These are phyloP conservation scores for Cladorrhinum samala DNA, from an alignment of 495 filamentous ascomycete species.

Conservation along the genomic window DNA sequence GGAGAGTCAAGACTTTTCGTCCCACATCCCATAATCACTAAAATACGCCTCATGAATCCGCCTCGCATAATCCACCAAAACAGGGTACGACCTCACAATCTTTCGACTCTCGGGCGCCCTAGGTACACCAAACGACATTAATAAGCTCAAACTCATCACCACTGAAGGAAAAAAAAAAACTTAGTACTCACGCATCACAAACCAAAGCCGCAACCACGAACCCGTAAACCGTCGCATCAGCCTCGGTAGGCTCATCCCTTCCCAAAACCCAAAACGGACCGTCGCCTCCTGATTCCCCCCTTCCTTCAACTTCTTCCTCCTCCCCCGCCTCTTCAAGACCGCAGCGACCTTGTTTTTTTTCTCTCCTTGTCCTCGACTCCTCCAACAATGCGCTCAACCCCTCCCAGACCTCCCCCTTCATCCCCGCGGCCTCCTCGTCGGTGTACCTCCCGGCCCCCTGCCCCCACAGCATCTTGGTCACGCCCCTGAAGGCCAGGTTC, in stretches of 20 bases:
- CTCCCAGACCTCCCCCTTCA: conserved; percentile 49
- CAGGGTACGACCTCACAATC: conserved; percentile 40
- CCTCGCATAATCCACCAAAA: conserved; percentile 50
- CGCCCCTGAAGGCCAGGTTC: conserved; percentile 41
- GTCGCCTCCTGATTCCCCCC: conserved; percentile 12
- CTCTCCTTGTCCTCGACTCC: conserved; percentile 11
- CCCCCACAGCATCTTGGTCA: conserved; percentile 38
- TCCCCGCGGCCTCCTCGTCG: conserved; percentile 39
- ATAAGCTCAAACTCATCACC: background rate
- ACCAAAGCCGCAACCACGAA: conserved; percentile 48
- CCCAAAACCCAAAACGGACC: conserved; percentile 58
- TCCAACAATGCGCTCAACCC: conserved; percentile 34
- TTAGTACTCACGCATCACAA: conserved; percentile 47
- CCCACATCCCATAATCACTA: conserved; percentile 43
- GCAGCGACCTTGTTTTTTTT: too few relatives aligned
- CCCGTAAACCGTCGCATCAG: conserved; percentile 51
- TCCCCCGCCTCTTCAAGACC: too few relatives aligned
- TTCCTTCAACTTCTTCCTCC: too few relatives aligned
- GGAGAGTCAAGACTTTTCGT: background rate
- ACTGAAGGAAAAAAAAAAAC: background rate
- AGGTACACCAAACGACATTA: conserved; percentile 24
- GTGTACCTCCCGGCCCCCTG: conserved; percentile 51
- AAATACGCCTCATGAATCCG: conserved; percentile 55
- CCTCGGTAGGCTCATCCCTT: conserved; percentile 48
- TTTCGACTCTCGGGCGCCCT: conserved; percentile 40